These are phyloP conservation scores for Prinsepia uniflora DNA, from an alignment of 306 rosid genomes.

Conservation along the genomic window DNA sequence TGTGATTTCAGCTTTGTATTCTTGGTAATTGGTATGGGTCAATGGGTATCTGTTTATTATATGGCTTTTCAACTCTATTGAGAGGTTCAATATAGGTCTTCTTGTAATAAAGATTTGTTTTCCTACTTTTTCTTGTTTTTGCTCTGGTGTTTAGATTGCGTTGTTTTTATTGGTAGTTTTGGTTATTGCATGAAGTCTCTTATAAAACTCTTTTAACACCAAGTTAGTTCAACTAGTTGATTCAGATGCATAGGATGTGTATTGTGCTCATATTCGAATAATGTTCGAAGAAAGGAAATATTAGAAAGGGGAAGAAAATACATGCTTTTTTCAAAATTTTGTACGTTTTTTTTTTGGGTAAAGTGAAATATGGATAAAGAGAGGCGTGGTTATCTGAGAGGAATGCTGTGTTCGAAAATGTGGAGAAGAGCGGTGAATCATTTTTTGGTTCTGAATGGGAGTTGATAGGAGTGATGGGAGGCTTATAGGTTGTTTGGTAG, in stretches of 20 bases:
- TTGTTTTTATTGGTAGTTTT: conserved; percentile 1
- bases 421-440: not conserved
- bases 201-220: not conserved
- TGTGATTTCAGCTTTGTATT: not conserved
- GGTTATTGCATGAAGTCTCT: not conserved
- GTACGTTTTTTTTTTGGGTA: not conserved
- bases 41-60: not conserved
- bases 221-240: not conserved
- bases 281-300: not conserved
- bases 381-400: not conserved
- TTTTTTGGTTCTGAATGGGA: not conserved
- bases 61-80: not conserved
- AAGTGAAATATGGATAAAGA: not conserved
- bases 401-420: not conserved
- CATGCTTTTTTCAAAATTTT: not conserved
- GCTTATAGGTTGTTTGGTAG: not conserved
- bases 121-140: not conserved
- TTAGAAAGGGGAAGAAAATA: not conserved
- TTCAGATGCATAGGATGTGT: not conserved
- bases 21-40: not conserved
- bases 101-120: not conserved
- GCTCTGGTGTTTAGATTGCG: not conserved
- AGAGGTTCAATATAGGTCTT: not conserved
- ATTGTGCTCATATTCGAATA: not conserved
- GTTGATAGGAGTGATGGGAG: not conserved